phyloP scores from a whole-genome alignment of 83 land plant genomes.

The Thuja plicata region DNA sequence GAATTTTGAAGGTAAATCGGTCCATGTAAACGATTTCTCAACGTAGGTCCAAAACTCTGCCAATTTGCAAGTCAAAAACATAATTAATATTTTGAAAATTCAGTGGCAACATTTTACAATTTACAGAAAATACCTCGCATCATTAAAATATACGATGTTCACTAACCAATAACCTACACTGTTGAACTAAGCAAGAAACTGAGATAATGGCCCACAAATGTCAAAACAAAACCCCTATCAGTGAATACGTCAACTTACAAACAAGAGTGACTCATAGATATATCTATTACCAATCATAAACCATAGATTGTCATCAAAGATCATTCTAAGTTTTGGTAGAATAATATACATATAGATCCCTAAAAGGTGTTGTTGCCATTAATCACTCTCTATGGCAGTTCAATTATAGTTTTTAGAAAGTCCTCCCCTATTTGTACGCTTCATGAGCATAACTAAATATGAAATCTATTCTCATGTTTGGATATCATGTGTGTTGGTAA shows the following conservation, averaged over 20 bases:
- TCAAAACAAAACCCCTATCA: neutral
- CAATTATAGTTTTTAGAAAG: neutral
- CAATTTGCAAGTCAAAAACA: neutral
- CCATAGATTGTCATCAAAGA: neutral
- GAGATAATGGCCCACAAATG: neutral
- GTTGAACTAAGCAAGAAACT: neutral
- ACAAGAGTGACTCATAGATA: neutral
- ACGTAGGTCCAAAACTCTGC: conserved; percentile 92
- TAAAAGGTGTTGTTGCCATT: neutral
- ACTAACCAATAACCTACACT: neutral
- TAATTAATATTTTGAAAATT: neutral
- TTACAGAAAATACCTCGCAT: neutral
- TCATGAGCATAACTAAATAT: neutral
- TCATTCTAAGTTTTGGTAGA: neutral
- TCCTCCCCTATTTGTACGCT: neutral
- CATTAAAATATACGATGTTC: neutral
- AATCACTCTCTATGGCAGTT: neutral
- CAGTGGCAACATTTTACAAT: too few species aligned
- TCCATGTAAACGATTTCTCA: conserved; percentile 95
- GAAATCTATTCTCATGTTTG: neutral
- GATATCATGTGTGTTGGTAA: neutral
- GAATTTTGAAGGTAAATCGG: conserved; percentile 88
- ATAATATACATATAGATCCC: neutral
- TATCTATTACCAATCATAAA: neutral
- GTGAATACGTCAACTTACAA: neutral